phyloP scores from a whole-genome alignment of 2,329 filamentous ascomycete genomes.

The Setomelanomma holmii region DNA sequence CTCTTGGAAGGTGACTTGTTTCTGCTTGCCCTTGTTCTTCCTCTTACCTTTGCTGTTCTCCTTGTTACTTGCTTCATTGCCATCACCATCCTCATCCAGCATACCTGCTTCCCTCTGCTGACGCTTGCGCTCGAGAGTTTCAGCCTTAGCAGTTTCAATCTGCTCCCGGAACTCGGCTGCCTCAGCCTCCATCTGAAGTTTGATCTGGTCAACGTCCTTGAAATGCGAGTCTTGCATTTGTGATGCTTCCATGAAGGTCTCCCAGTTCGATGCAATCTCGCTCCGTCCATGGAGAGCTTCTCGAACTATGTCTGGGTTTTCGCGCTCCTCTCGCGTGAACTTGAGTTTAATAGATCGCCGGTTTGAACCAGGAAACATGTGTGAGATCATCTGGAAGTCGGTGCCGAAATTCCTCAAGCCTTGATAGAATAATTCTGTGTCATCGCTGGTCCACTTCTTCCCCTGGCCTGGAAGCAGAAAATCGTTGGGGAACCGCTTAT shows the following conservation, averaged over 20 bases:
- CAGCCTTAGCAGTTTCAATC: conserved; percentile 46
- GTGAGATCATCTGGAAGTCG: conserved; percentile 80
- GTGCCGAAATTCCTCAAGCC: conserved; percentile 79
- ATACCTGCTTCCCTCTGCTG: conserved; percentile 39
- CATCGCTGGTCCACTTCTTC: conserved; percentile 68
- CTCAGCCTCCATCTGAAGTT: conserved; percentile 34
- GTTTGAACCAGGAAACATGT: conserved; percentile 75
- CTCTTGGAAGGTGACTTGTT: conserved; percentile 34
- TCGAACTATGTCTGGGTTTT: conserved; percentile 69
- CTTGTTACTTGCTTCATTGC: conserved; percentile 21
- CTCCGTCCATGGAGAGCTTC: conserved; percentile 62
- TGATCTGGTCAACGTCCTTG: conserved; percentile 45
- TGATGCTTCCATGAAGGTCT: conserved; percentile 45
- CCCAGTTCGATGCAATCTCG: conserved; percentile 44
- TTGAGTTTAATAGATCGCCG: conserved; percentile 81
- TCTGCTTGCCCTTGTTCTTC: conserved; percentile 40
- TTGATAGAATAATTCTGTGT: conserved; percentile 78
- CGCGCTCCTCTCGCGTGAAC: conserved; percentile 79
- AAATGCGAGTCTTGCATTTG: conserved; percentile 47
- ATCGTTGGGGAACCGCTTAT: conserved; percentile 55
- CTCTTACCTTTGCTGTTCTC: conserved; percentile 36
- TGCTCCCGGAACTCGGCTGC: conserved; percentile 37
- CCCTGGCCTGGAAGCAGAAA: conserved; percentile 56
- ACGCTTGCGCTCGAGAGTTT: conserved; percentile 46
- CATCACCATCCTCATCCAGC: conserved; percentile 28